These are phyloP conservation scores for Magnaporthales sp. DNA, from an alignment of 2,329 filamentous ascomycete genomes.

Conservation along the genomic window DNA sequence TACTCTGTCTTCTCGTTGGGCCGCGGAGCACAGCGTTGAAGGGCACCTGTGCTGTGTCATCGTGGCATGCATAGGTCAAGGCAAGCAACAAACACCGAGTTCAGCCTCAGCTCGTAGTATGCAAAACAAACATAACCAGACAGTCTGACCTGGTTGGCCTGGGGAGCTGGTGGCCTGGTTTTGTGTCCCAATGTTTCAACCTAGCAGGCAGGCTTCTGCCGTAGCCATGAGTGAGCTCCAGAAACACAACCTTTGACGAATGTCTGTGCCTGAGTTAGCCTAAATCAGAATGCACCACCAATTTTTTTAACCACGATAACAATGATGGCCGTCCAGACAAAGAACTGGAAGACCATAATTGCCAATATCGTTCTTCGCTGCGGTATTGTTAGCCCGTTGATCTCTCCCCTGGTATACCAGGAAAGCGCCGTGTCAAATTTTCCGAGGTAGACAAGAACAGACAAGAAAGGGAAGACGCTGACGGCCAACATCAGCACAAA, in stretches of 20 bases:
- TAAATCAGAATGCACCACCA: neutral
- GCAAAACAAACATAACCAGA: neutral
- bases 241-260: constrained; percentile 1
- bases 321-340: constrained; percentile 13
- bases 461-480: constrained; percentile 38
- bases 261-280: neutral
- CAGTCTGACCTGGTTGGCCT: neutral
- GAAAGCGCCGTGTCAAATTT: constrained; percentile 34
- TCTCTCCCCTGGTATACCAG: constrained; percentile 40
- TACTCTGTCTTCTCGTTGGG: neutral
- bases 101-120: neutral
- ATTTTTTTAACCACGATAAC: constrained; percentile 12
- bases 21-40: neutral
- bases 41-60: neutral
- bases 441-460: constrained; percentile 33
- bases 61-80: neutral
- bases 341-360: constrained; percentile 19
- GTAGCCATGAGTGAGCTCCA: neutral
- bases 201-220: neutral
- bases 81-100: neutral
- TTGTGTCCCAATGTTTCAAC: neutral
- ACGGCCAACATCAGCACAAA: constrained; percentile 30
- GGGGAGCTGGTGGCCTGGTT: neutral
- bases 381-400: constrained; percentile 26
- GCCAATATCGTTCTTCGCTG: constrained; percentile 26